Conservation (phyloP, 805 yeast genomes). For the Lachancea mirantina region DNA sequence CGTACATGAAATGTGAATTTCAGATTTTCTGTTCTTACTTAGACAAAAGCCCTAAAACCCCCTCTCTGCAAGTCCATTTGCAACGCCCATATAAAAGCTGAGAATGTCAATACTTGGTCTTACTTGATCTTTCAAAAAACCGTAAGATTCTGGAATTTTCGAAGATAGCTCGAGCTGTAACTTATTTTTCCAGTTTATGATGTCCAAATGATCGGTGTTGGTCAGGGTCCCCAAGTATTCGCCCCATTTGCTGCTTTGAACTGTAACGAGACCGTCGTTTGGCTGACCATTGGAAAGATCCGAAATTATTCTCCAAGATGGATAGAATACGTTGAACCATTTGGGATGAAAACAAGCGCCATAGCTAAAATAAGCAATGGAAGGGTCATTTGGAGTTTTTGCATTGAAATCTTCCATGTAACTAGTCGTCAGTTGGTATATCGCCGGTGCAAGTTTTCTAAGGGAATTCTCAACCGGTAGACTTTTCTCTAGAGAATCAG, state of each 20-base stretch:
- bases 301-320: slow-evolving; percentile 59
- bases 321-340: slow-evolving; percentile 52
- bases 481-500: slow-evolving; percentile 20
- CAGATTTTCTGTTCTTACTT: background rate
- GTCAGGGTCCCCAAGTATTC: slow-evolving; percentile 69
- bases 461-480: slow-evolving; percentile 16
- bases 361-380: slow-evolving; percentile 70
- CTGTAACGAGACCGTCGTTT: slow-evolving; percentile 84
- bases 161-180: slow-evolving; percentile 31
- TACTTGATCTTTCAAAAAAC: slow-evolving; percentile 26
- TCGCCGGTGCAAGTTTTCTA: slow-evolving; percentile 33
- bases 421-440: slow-evolving; percentile 60
- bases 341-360: slow-evolving; percentile 68
- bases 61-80: slow-evolving; percentile 50
- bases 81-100: slow-evolving; percentile 61
- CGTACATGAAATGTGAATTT: background rate
- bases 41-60: slow-evolving; percentile 38
- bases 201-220: slow-evolving; percentile 76
- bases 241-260: slow-evolving; percentile 78
- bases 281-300: slow-evolving; percentile 38
- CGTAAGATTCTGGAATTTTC: slow-evolving; percentile 18
- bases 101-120: slow-evolving; percentile 51
- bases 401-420: slow-evolving; percentile 50
- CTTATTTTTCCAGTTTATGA: slow-evolving; percentile 73
- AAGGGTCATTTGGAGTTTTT: slow-evolving; percentile 45